Percentiles rank a stretch among this genome's conserved stretches.
phyloP scores from a whole-genome alignment of 768 basidiomycete species.

The Dioszegia hungarica region DNA sequence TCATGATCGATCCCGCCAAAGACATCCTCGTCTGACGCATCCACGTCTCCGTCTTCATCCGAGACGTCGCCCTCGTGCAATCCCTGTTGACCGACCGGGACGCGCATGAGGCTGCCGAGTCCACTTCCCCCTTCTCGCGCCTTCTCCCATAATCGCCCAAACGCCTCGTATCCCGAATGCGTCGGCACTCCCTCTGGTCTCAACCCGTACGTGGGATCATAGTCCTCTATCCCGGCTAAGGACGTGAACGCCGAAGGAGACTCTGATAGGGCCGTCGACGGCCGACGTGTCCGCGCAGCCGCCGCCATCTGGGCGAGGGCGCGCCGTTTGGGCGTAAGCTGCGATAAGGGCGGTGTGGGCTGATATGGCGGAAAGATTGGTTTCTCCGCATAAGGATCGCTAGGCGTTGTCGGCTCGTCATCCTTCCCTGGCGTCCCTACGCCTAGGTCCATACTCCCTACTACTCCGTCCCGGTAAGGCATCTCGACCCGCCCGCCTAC shows the following conservation, averaged over 20 bases:
- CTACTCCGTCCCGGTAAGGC: constrained; percentile 63
- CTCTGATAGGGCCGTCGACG: constrained; percentile 30
- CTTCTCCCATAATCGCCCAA: constrained; percentile 62
- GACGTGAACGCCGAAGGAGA: constrained; percentile 50
- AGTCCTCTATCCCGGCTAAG: constrained; percentile 71
- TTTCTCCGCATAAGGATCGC: constrained; percentile 32
- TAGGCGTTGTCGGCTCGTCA: constrained; percentile 16
- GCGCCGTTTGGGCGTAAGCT: constrained; percentile 28
- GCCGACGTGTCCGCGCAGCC: constrained; percentile 15
- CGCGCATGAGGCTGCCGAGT: constrained; percentile 50
- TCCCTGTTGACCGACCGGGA: constrained; percentile 49
- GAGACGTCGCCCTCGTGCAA: constrained; percentile 50
- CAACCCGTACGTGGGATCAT: constrained; percentile 93
- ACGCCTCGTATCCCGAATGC: constrained; percentile 73
- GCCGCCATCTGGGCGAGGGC: constrained; percentile 5
- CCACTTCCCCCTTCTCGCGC: constrained; percentile 44
- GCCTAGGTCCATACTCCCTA: background rate
- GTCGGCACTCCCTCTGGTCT: constrained; percentile 84
- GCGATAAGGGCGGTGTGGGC: constrained; percentile 10
- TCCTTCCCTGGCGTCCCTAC: constrained; percentile 4
- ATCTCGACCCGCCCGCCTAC: constrained; percentile 70
- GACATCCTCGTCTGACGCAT: background rate
- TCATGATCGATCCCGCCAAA: constrained; percentile 43
- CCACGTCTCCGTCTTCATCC: constrained; percentile 16
- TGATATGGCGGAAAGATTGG: constrained; percentile 44